phyloP scores from a whole-genome alignment of 1,139 yeast genomes.

The Yamadazyma diddensiae region DNA sequence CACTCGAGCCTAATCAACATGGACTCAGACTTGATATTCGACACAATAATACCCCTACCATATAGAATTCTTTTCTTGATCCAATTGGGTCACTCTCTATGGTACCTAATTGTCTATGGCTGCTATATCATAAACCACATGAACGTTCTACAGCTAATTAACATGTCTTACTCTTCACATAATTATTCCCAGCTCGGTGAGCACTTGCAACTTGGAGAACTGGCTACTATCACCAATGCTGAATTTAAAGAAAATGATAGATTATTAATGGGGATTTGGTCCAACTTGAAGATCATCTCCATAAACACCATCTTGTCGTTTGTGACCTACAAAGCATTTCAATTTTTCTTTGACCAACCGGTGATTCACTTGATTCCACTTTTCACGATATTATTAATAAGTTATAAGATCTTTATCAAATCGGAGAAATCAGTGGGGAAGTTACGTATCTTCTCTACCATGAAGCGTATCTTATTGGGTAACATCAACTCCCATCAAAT shows the following conservation, averaged over 20 bases:
- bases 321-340: conserved; percentile 20
- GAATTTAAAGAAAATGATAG: conserved; percentile 30
- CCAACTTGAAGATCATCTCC: conserved; percentile 21
- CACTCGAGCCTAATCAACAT: too few species aligned
- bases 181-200: conserved; percentile 31
- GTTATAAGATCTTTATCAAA: conserved; percentile 19
- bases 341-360: conserved; percentile 12
- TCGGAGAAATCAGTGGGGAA: conserved; percentile 31
- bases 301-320: conserved; percentile 23
- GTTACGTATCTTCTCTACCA: conserved; percentile 43
- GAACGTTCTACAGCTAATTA: conserved; percentile 36
- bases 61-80: conserved; percentile 33
- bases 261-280: conserved; percentile 34
- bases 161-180: conserved; percentile 38
- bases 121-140: conserved; percentile 21
- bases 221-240: conserved; percentile 29
- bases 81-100: conserved; percentile 31
- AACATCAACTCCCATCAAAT: conserved; percentile 50
- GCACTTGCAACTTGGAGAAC: conserved; percentile 29
- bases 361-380: conserved; percentile 20
- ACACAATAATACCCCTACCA: conserved; percentile 36
- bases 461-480: conserved; percentile 54
- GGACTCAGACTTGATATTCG: too few species aligned
- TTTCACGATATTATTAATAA: conserved; percentile 16
- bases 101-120: conserved; percentile 31